Conservation (phyloP, 164 flowering plant genomes). For the Tinospora cordifolia region DNA sequence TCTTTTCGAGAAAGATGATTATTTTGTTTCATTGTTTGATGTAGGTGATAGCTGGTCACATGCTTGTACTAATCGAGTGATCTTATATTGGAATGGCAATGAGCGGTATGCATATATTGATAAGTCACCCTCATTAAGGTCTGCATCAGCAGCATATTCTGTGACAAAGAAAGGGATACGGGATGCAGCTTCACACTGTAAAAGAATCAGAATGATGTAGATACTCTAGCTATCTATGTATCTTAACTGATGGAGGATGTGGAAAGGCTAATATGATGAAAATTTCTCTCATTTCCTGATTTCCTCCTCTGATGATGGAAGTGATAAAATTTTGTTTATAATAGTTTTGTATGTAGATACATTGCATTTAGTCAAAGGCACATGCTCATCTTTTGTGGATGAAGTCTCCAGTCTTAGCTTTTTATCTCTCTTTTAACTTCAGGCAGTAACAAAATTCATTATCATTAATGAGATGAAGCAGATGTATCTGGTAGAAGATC, state of each 20-base stretch:
- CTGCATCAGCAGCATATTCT: conserved; percentile 74
- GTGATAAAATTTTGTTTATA: no score
- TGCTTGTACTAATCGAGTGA: conserved; percentile 78
- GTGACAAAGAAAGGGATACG: conserved; percentile 70
- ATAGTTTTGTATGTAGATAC: no score
- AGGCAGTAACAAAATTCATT: no score
- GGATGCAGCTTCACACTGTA: conserved; percentile 40
- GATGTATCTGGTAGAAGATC: no score
- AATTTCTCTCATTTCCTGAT: no score
- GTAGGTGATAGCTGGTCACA: conserved; percentile 96
- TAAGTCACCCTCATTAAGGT: conserved; percentile 71
- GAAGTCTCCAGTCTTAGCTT: no score
- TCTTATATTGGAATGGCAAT: conserved; percentile 77
- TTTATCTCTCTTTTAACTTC: no score
- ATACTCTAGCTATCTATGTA: neutral
- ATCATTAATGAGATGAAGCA: no score
- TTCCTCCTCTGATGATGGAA: no score
- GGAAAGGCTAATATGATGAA: neutral
- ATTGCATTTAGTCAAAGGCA: no score
- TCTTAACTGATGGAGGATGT: neutral
- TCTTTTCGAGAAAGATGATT: neutral
- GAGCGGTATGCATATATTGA: conserved; percentile 74
- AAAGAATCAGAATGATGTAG: conserved; percentile 58
- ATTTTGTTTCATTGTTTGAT: conserved; percentile 5
- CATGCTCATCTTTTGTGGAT: no score